Percentiles rank a stretch among this genome's conserved stretches.
phyloP scores from a whole-genome alignment of 2,329 filamentous ascomycete species.

The Davidsoniella virescens region DNA sequence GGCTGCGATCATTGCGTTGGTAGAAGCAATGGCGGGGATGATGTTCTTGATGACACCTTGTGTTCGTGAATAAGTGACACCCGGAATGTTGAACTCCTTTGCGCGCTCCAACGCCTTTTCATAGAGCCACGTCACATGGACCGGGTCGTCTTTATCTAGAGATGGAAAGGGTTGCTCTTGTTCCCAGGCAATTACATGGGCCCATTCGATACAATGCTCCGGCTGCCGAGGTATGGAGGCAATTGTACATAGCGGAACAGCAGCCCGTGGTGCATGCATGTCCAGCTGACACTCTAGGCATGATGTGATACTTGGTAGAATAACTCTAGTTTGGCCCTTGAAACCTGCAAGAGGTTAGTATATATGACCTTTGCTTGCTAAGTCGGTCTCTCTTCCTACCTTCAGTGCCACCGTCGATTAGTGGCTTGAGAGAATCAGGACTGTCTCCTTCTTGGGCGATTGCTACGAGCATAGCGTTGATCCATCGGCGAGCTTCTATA shows the following conservation, averaged over 20 bases:
- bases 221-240: slow-evolving; percentile 93
- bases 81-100: slow-evolving; percentile 73
- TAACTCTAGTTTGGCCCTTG: slow-evolving; percentile 89
- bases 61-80: slow-evolving; percentile 88
- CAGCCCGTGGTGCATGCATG: slow-evolving; percentile 95
- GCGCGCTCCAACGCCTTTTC: slow-evolving; percentile 68
- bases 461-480: slow-evolving; percentile 80
- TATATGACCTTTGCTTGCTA: neutral
- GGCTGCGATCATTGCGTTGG: slow-evolving; percentile 90
- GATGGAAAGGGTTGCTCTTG: slow-evolving; percentile 64
- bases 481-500: slow-evolving; percentile 96
- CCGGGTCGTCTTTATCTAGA: slow-evolving; percentile 89
- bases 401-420: slow-evolving; percentile 94
- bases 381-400: slow-evolving; percentile 27
- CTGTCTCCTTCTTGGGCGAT: slow-evolving; percentile 69
- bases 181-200: slow-evolving; percentile 95
- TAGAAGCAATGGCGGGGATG: slow-evolving; percentile 94
- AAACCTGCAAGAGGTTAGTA: slow-evolving; percentile 44
- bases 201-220: slow-evolving; percentile 98
- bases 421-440: slow-evolving; percentile 73
- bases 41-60: slow-evolving; percentile 99
- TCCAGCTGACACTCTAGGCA: slow-evolving; percentile 98
- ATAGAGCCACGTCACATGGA: slow-evolving; percentile 95
- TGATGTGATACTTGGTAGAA: slow-evolving; percentile 80
- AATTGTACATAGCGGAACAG: slow-evolving; percentile 89